Percentiles rank a stretch among this genome's conserved stretches.
Conservation (phyloP, 257 asterid species). For the Gentiana straminea region DNA sequence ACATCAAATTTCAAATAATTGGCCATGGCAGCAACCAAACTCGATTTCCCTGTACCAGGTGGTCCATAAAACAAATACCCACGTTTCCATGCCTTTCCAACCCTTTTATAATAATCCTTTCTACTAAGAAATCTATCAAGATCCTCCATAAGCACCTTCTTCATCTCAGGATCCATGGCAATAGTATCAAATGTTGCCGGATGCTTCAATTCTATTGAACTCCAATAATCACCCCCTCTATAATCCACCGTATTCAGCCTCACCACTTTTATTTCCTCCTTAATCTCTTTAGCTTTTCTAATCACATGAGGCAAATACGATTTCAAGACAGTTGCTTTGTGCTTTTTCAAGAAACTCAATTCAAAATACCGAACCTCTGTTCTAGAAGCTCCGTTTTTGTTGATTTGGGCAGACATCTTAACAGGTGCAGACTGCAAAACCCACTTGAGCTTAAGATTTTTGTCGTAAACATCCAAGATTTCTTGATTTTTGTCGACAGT, state of each 20-base stretch:
- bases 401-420: conserved; percentile 12
- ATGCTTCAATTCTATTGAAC: conserved; percentile 57
- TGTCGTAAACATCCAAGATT: conserved; percentile 25
- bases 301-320: conserved; percentile 36
- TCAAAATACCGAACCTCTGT: conserved; percentile 42
- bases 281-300: conserved; percentile 36
- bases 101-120: conserved; percentile 61
- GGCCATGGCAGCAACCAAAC: conserved; percentile 86
- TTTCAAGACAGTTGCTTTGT: conserved; percentile 33
- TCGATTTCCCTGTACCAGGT: conserved; percentile 73
- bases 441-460: conserved; percentile 35
- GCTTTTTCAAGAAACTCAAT: conserved; percentile 43
- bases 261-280: conserved; percentile 37
- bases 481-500: conserved; percentile 51
- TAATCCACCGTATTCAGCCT: conserved; percentile 64
- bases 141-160: conserved; percentile 41
- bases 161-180: conserved; percentile 47
- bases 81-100: conserved; percentile 78
- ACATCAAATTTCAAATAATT: conserved; percentile 68
- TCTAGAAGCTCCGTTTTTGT: conserved; percentile 5
- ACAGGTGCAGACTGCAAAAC: conserved; percentile 27
- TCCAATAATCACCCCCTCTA: conserved; percentile 55
- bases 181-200: conserved; percentile 56
- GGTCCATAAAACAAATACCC: conserved; percentile 77
- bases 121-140: conserved; percentile 48